Conservation (phyloP, 2,329 filamentous ascomycete genomes). For the Scedosporium dehoogii region DNA sequence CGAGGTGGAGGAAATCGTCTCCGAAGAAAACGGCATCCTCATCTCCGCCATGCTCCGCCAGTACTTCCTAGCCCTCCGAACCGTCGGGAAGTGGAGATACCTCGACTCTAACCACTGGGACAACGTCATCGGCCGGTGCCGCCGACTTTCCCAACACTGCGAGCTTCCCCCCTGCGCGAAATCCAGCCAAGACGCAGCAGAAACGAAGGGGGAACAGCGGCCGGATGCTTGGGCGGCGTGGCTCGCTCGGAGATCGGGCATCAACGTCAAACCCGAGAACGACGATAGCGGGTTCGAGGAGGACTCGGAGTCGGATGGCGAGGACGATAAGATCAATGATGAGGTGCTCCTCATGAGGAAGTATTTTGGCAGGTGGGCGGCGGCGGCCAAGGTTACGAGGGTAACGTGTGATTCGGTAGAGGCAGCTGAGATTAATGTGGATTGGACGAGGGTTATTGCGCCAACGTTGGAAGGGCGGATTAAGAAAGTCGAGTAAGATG, state of each 20-base stretch:
- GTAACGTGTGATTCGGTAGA: constrained; percentile 43
- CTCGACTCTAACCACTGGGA: constrained; percentile 59
- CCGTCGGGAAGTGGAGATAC: constrained; percentile 69
- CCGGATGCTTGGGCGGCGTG: constrained; percentile 10
- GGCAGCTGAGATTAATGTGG: constrained; percentile 49
- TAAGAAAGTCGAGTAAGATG: constrained; percentile 20
- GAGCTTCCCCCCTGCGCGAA: constrained; percentile 12
- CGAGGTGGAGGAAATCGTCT: constrained; percentile 64
- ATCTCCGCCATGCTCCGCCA: constrained; percentile 81
- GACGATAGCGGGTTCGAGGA: constrained; percentile 10
- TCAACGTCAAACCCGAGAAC: constrained; percentile 6
- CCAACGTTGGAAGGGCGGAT: constrained; percentile 73
- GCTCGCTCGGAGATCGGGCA: constrained; percentile 6
- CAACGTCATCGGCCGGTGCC: constrained; percentile 51
- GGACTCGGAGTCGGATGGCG: constrained; percentile 19
- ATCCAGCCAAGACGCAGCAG: constrained; percentile 12
- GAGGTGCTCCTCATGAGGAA: constrained; percentile 57
- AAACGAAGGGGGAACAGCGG: constrained; percentile 23
- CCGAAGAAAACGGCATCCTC: constrained; percentile 78
- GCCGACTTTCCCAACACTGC: constrained; percentile 28
- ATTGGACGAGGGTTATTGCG: constrained; percentile 74
- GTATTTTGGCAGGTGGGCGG: constrained; percentile 65
- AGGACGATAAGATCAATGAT: constrained; percentile 26
- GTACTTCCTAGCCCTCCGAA: constrained; percentile 81
- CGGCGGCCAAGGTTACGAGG: constrained; percentile 51